Conservation (phyloP, 176 grass and related monocot genomes). For the Echinochloa phyllopogon region DNA sequence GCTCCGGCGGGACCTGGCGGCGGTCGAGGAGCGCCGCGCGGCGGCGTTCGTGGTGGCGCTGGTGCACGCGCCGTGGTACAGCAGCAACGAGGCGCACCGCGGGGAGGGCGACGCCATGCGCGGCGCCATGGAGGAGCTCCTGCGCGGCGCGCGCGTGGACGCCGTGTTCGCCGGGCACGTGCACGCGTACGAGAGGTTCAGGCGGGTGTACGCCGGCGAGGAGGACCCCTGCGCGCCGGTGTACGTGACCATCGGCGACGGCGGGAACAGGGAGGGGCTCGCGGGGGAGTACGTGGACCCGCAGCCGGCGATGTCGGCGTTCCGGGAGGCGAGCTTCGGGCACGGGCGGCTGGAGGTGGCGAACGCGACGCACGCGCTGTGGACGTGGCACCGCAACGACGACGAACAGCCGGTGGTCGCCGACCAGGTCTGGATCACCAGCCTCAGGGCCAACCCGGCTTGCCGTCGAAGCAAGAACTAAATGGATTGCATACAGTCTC, state of each 20-base stretch:
- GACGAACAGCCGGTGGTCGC: slow-evolving; percentile 51
- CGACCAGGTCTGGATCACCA: slow-evolving; percentile 71
- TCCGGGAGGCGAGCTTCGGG: slow-evolving; percentile 85
- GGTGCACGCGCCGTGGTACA: slow-evolving; percentile 88
- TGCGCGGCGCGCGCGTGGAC: slow-evolving; percentile 47
- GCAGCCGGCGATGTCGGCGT: slow-evolving; percentile 50
- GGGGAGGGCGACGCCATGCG: slow-evolving; percentile 75
- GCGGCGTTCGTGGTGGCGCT: slow-evolving; percentile 61
- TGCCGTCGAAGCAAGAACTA: neutral
- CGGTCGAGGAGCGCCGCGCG: slow-evolving; percentile 30
- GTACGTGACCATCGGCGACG: slow-evolving; percentile 76
- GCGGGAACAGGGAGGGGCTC: slow-evolving; percentile 75
- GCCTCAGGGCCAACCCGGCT: slow-evolving; percentile 46
- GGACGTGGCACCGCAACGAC: slow-evolving; percentile 72
- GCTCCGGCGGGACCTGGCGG: slow-evolving; percentile 55
- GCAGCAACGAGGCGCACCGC: slow-evolving; percentile 67
- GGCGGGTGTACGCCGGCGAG: slow-evolving; percentile 20
- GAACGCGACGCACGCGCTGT: slow-evolving; percentile 65
- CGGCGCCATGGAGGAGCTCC: slow-evolving; percentile 52
- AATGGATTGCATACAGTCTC: neutral
- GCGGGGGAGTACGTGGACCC: slow-evolving; percentile 48
- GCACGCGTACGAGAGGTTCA: slow-evolving; percentile 84
- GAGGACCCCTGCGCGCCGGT: slow-evolving; percentile 53
- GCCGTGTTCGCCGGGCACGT: slow-evolving; percentile 83
- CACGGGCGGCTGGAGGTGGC: slow-evolving; percentile 63